phyloP scores from a whole-genome alignment of 2,329 filamentous ascomycete genomes.

The Aspergillus sp. region DNA sequence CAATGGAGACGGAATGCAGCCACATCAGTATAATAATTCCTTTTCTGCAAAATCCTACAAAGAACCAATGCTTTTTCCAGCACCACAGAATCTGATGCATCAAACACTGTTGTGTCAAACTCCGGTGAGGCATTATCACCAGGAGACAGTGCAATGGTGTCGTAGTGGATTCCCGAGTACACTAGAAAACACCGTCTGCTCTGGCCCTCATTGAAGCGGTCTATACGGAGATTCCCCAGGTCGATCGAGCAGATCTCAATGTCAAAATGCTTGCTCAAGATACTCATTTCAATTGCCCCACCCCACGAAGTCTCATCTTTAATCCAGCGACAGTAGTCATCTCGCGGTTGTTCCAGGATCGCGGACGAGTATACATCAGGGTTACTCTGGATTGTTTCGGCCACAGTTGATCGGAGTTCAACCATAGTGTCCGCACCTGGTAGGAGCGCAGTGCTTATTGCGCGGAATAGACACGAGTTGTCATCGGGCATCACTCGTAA shows the following conservation, averaged over 20 bases:
- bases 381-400: slow-evolving; percentile 72
- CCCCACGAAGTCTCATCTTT: slow-evolving; percentile 82
- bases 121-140: slow-evolving; percentile 65
- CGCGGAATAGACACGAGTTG: slow-evolving; percentile 91
- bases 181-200: slow-evolving; percentile 73
- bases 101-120: slow-evolving; percentile 76
- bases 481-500: slow-evolving; percentile 96
- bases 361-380: slow-evolving; percentile 72
- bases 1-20: slow-evolving; percentile 76
- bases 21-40: slow-evolving; percentile 87
- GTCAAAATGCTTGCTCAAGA: slow-evolving; percentile 79
- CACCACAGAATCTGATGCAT: slow-evolving; percentile 55
- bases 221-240: slow-evolving; percentile 66
- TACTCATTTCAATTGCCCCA: slow-evolving; percentile 84
- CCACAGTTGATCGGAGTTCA: slow-evolving; percentile 74
- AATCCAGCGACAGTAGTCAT: slow-evolving; percentile 80
- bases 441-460: slow-evolving; percentile 78
- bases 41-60: slow-evolving; percentile 65
- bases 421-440: slow-evolving; percentile 66
- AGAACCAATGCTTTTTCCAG: slow-evolving; percentile 63
- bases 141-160: slow-evolving; percentile 76
- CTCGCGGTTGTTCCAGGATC: slow-evolving; percentile 70
- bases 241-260: slow-evolving; percentile 85
- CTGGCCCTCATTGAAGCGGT: slow-evolving; percentile 76
- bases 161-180: slow-evolving; percentile 92